phyloP scores from a whole-genome alignment of 805 yeast genomes.

The Wickerhamomyces bovis region DNA sequence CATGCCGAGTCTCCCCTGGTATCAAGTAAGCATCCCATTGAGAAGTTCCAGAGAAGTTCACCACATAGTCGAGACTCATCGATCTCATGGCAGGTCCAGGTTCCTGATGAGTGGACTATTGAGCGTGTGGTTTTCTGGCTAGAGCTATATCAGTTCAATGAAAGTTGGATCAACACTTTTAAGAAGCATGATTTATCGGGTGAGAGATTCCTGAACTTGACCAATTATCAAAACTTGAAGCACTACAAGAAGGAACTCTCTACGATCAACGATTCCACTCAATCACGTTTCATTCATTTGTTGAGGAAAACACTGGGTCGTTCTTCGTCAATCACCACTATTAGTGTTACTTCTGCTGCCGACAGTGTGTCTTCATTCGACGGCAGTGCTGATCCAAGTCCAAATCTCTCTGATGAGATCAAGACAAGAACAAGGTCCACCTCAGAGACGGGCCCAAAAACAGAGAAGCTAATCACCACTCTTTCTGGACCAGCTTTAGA shows the following conservation, averaged over 20 bases:
- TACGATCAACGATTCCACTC: conserved; percentile 44
- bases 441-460: not conserved
- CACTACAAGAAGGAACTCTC: conserved; percentile 33
- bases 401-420: conserved; percentile 6
- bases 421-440: conserved; percentile 12
- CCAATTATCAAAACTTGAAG: conserved; percentile 58
- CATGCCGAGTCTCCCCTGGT: not conserved
- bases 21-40: not conserved
- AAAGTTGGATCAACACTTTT: conserved; percentile 68
- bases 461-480: conserved; percentile 26
- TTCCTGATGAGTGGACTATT: conserved; percentile 64
- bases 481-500: conserved; percentile 29
- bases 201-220: conserved; percentile 55
- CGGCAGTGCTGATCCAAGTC: conserved; percentile 18
- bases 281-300: conserved; percentile 49
- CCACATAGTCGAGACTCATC: conserved; percentile 23
- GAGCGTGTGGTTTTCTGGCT: conserved; percentile 68
- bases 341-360: conserved; percentile 11
- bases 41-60: conserved; percentile 4
- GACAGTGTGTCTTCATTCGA: conserved; percentile 18
- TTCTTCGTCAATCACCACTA: conserved; percentile 16
- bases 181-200: conserved; percentile 52
- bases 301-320: conserved; percentile 37
- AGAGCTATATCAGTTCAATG: conserved; percentile 59
- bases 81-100: conserved; percentile 43